Evolutionary conservation across 2,329 filamentous ascomycete genomes (phyloP).

Genomic region (Aspergillus oerlinghausenensis): DNA sequence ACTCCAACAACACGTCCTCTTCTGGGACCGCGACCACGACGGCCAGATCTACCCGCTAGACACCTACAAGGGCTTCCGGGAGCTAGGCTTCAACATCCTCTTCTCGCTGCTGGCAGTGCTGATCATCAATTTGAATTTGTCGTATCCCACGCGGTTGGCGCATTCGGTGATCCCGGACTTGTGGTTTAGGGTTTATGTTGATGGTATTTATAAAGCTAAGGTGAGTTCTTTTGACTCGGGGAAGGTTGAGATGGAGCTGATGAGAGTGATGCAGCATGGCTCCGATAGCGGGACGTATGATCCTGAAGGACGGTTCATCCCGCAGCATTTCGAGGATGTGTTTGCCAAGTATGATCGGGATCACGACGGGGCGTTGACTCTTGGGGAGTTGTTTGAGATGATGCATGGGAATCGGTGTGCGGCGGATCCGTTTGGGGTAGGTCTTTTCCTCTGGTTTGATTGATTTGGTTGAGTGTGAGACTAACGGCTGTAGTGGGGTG

Average conservation of each 20-base stretch:
- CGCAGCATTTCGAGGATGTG: slow-evolving; percentile 46
- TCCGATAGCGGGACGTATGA: slow-evolving; percentile 43
- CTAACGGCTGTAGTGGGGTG: slow-evolving; percentile 29
- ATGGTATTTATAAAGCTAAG: slow-evolving; percentile 41
- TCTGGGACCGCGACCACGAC: slow-evolving; percentile 42
- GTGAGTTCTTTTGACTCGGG: slow-evolving; percentile 2
- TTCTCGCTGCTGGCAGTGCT: slow-evolving; percentile 38
- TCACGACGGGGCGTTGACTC: slow-evolving; percentile 36
- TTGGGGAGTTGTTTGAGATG: slow-evolving; percentile 35
- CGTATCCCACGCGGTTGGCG: slow-evolving; percentile 42
- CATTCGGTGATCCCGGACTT: slow-evolving; percentile 35
- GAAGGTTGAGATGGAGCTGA: neutral
- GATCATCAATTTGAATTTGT: slow-evolving; percentile 41
- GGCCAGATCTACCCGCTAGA: slow-evolving; percentile 39
- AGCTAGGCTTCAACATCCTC: slow-evolving; percentile 37
- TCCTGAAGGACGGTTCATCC: slow-evolving; percentile 43
- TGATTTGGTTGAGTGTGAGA: neutral
- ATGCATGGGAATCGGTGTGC: slow-evolving; percentile 40
- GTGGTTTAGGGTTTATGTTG: slow-evolving; percentile 36
- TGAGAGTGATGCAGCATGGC: neutral
- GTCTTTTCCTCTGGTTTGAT: neutral
- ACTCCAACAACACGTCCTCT: slow-evolving; percentile 40
- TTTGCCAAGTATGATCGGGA: slow-evolving; percentile 44
- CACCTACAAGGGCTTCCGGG: slow-evolving; percentile 39
- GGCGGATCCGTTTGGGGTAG: slow-evolving; percentile 41